Percentiles rank a stretch among this genome's conserved stretches.
Evolutionary conservation across 768 basidiomycete genomes (phyloP).

Genomic region (Agrocybe pediades): DNA sequence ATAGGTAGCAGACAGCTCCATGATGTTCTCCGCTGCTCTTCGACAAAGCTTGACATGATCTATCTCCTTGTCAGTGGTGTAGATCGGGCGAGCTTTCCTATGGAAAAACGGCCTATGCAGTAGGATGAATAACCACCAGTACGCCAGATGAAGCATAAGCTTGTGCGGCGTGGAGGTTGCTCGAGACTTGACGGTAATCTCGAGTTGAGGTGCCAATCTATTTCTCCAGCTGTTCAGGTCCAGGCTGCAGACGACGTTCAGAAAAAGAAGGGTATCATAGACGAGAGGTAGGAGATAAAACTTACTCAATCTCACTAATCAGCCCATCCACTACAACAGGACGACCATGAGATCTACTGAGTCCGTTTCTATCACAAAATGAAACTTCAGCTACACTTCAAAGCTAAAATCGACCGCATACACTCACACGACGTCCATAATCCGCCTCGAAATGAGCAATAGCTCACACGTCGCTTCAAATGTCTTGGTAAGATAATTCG

Average conservation of each 20-base stretch:
- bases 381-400: not conserved
- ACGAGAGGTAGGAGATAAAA: not conserved
- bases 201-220: slow-evolving; percentile 44
- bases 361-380: slow-evolving; percentile 36
- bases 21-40: slow-evolving; percentile 55
- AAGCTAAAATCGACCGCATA: not conserved
- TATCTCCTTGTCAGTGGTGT: slow-evolving; percentile 39
- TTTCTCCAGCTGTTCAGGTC: slow-evolving; percentile 52
- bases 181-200: slow-evolving; percentile 49
- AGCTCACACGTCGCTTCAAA: slow-evolving; percentile 53
- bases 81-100: slow-evolving; percentile 38
- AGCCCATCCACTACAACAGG: slow-evolving; percentile 44
- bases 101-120: slow-evolving; percentile 60
- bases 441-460: slow-evolving; percentile 46
- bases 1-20: slow-evolving; percentile 53
- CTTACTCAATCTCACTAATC: slow-evolving; percentile 57
- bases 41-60: slow-evolving; percentile 61
- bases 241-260: slow-evolving; percentile 28
- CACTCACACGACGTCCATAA: slow-evolving; percentile 59
- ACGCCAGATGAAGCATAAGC: slow-evolving; percentile 56
- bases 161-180: slow-evolving; percentile 53
- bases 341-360: slow-evolving; percentile 39
- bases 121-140: slow-evolving; percentile 62
- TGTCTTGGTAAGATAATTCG: slow-evolving; percentile 44
- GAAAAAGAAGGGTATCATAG: not conserved